Base-by-base conservation (phyloP, 2,329 filamentous ascomycete species). In the Truncatella angustata region DNA sequence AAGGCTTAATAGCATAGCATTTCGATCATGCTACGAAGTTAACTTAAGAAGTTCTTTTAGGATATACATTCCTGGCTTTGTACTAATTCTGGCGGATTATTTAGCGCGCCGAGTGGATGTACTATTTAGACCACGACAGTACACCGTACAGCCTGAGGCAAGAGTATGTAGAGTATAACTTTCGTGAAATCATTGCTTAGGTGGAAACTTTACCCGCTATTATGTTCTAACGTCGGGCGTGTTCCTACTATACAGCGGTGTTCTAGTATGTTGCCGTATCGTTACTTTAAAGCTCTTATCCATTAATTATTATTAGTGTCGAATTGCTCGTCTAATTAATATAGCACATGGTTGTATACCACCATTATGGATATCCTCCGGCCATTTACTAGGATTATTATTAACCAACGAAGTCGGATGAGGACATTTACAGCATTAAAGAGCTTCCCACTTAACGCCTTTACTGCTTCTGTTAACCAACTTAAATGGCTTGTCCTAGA, bases 331-430 rank as follows among this genome's bases (percentile, higher is more conserved):
- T 36, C 10, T 39, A 16, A 39, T 30, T 16, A 10, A 16, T 35
- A n/a, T 35, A 74, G 71, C 48, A 67, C 73, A n/a, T 73, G 69
- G 70, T 57, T 72, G 5, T 71, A 74, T 35, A 63, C 64, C 7
- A 66, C 63, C 10, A 60, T 74, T 14, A 64, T 74, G 4, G 65
- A 69, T 20, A 64, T 74, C 7, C 66, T 71, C 49, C 56, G 63
- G 26, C 69, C 66, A 1, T 68, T 67, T 35, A 45, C 62, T 2
- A 44, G 46, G 4, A 46, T 49, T 1, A 10, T 40, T 0, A 21
- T 49, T 1, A 48, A 36, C 3, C 30, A 57, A 24, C 55, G 45
- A 6, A 36, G 43, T 4, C 51, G 54, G 6, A 39, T 67, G 12
- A 57, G 37, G 45, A 71, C 71, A 1, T 73, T 73, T 50, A 55